phyloP scores from a whole-genome alignment of 2,329 filamentous ascomycete genomes.

The Calonectria fujianensis region DNA sequence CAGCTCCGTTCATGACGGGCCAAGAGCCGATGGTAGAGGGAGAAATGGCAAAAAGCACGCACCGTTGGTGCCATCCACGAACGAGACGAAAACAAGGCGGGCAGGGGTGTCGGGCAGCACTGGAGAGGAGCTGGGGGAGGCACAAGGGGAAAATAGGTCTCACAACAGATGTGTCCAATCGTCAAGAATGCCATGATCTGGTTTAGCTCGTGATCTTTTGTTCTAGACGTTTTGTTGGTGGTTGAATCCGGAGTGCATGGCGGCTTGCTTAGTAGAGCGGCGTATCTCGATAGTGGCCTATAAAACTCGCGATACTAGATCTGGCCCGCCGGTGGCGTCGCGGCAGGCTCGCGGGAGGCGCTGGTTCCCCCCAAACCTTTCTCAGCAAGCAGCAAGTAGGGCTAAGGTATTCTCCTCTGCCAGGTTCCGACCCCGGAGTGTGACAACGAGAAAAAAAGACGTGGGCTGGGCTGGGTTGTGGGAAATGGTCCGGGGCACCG shows the following conservation, averaged over 20 bases:
- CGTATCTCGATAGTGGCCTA: constrained; percentile 1
- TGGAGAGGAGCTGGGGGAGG: constrained; percentile 22
- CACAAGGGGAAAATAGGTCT: not conserved
- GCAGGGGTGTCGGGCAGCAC: constrained; percentile 39
- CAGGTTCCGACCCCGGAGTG: constrained; percentile 8
- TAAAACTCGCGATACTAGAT: constrained; percentile 17
- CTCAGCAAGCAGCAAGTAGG: not conserved
- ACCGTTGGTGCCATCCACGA: constrained; percentile 22
- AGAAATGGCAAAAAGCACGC: constrained; percentile 18
- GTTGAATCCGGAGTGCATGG: constrained; percentile 16
- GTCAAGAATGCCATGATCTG: not conserved
- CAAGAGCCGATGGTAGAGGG: constrained; percentile 7
- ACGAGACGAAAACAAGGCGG: constrained; percentile 19
- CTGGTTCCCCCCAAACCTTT: not conserved
- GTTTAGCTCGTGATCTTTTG: not conserved
- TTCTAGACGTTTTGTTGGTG: constrained; percentile 21
- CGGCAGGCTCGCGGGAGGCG: constrained; percentile 2
- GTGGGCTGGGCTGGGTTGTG: constrained; percentile 10
- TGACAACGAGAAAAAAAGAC: not conserved
- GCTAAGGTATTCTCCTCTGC: not conserved
- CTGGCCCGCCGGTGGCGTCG: constrained; percentile 22
- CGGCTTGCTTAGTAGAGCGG: constrained; percentile 4
- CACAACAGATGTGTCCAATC: not conserved
- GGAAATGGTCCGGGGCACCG: constrained; percentile 28
- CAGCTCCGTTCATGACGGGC: constrained; percentile 42